Base-by-base conservation (phyloP, 1,284 basidiomycete species). In the Microbotryum scabiosae region DNA sequence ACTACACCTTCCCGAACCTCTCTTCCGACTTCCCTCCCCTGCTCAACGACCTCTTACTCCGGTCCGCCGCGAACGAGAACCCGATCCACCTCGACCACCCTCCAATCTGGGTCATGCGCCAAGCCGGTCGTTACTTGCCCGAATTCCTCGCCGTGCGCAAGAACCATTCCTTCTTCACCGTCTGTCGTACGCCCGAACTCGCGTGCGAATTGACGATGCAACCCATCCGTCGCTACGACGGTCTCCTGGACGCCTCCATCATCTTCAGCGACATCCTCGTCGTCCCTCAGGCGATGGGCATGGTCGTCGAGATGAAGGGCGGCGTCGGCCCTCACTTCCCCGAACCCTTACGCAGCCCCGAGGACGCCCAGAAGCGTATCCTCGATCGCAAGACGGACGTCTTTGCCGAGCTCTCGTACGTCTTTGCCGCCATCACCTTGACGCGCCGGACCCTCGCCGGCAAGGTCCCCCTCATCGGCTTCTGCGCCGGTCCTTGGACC, bases 91-190 rank as follows among this genome's bases (percentile, higher is more conserved):
- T 91, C 0, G 87, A 90, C 72, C 84, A 90, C 61, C 90, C 94
- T 3, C 94, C 94, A 16, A 91, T 96, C 64, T 99, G 94, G 94
- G 88, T 97, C 64, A 99, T 99, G 94, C 84, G 96, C 41, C 94
- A 99, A 75, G 96, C 96, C 16, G 65, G 66, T 10, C 56, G 65
- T 45, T 64, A 66, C 62, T 59, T 64, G 28, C 63, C 62, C 54
- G 63, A 66, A 58, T 70, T 94, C 75, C 83, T 87, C 63, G 82
- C 85, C 75, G 78, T 94, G 45, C 84, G 91, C 64, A 82, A 86
- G 74, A 75, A 82, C 30, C 86, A 97, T 75, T 88, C 86, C 54
- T 97, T 97, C 79, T 96, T 97, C 75, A 86, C 93, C 73, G 82
- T 96, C 68, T 97, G 93, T 76, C 85, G 88, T 69, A 87, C 87